phyloP scores from a whole-genome alignment of 805 yeast genomes.

The Candida boidinii region DNA sequence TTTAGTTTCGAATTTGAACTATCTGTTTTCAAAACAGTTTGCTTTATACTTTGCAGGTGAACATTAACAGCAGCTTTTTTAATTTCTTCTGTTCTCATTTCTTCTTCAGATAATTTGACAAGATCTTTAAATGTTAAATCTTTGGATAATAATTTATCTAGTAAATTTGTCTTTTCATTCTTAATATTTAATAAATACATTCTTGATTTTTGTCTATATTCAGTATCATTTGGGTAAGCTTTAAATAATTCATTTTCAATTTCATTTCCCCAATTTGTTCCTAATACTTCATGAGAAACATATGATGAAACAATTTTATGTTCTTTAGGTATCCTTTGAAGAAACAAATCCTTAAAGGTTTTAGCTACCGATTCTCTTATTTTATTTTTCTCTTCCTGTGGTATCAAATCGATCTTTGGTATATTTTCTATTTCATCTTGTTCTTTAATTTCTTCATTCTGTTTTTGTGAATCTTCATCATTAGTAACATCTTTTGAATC shows the following conservation, averaged over 20 bases:
- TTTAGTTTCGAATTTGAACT: constrained; percentile 46
- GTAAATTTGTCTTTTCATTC: constrained; percentile 49
- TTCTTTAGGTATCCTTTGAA: constrained; percentile 29
- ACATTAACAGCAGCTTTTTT: constrained; percentile 63
- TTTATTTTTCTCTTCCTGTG: constrained; percentile 15
- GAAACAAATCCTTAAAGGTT: constrained; percentile 40
- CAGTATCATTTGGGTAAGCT: constrained; percentile 15
- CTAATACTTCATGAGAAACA: constrained; percentile 23
- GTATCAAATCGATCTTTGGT: constrained; percentile 4
- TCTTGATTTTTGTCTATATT: constrained; percentile 64
- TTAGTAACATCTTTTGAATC: too few relatives aligned
- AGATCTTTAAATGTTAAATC: constrained; percentile 47
- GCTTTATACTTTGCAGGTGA: constrained; percentile 57
- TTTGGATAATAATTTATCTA: constrained; percentile 48
- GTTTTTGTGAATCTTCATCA: background rate
- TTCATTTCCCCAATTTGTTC: constrained; percentile 37
- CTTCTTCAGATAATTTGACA: constrained; percentile 61
- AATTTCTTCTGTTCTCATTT: constrained; percentile 65
- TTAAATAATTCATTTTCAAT: constrained; percentile 43
- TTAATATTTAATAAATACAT: constrained; percentile 52
- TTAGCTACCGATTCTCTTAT: constrained; percentile 40
- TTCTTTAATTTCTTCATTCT: background rate
- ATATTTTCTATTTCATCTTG: constrained; percentile 4
- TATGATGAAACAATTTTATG: constrained; percentile 10
- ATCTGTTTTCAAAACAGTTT: constrained; percentile 48